Conservation (phyloP, 352 stramenopile species). For the Phytophthora citrophthora region DNA sequence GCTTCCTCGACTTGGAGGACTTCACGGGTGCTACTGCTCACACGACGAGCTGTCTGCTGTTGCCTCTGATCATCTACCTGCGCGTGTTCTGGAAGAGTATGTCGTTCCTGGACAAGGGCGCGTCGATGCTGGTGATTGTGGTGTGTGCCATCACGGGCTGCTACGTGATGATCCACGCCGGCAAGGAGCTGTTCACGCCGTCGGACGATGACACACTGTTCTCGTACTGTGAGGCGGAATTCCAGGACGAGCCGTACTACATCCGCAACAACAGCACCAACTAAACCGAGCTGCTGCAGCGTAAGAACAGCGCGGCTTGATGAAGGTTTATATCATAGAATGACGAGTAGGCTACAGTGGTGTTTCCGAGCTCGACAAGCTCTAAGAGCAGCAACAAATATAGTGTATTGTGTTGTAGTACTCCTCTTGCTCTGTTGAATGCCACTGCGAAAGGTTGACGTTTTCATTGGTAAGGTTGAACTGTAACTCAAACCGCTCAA, state of each 20-base stretch:
- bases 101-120: slow-evolving; percentile 52
- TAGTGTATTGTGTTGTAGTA: slow-evolving; percentile 4
- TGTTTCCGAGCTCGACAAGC: slow-evolving; percentile 5
- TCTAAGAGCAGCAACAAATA: slow-evolving; percentile 6
- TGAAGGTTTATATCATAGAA: slow-evolving; percentile 13
- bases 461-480: no score
- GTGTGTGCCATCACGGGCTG: slow-evolving; percentile 52
- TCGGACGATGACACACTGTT: slow-evolving; percentile 44
- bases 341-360: slow-evolving; percentile 1
- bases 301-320: slow-evolving; percentile 11
- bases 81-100: slow-evolving; percentile 49
- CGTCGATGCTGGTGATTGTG: slow-evolving; percentile 43
- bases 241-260: slow-evolving; percentile 54
- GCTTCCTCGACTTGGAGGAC: slow-evolving; percentile 60
- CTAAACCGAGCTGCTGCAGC: slow-evolving; percentile 19
- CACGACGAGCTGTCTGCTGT: slow-evolving; percentile 49
- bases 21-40: slow-evolving; percentile 33
- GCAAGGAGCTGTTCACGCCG: slow-evolving; percentile 58
- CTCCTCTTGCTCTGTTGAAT: not conserved
- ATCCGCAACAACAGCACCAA: slow-evolving; percentile 38
- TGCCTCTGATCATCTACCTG: slow-evolving; percentile 62
- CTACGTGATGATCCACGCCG: slow-evolving; percentile 61
- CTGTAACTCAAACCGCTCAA: no score
- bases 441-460: no score
- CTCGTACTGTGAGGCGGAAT: slow-evolving; percentile 62